These are phyloP conservation scores for Aspergillus steynii DNA, from an alignment of 495 filamentous ascomycete genomes.

Conservation along the genomic window DNA sequence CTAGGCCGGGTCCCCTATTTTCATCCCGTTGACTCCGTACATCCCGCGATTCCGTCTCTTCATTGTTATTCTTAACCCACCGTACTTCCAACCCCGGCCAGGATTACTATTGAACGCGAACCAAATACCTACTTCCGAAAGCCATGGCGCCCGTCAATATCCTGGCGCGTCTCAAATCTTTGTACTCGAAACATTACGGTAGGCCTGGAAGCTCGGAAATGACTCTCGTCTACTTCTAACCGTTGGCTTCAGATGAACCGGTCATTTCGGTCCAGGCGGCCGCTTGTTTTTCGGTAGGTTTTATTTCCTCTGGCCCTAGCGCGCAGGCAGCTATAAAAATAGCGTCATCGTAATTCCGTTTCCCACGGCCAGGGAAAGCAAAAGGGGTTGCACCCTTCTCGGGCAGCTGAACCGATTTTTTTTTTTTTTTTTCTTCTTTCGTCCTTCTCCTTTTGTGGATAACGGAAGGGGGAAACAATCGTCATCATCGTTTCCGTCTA, in stretches of 20 bases:
- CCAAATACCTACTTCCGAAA: neutral
- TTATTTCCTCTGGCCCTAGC: conserved; percentile 13
- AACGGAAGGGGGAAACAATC: neutral
- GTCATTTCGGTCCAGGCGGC: conserved; percentile 49
- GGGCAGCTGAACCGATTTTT: neutral
- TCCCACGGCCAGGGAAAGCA: neutral
- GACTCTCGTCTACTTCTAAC: conserved; percentile 10
- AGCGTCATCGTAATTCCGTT: conserved; percentile 5
- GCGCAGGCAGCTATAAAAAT: conserved; percentile 18
- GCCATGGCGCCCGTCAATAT: conserved; percentile 41
- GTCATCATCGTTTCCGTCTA: neutral
- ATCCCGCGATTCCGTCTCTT: neutral
- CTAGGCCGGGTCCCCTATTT: too few relatives aligned
- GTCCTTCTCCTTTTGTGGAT: neutral
- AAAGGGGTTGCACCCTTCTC: conserved; percentile 7
- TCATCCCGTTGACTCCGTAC: too few relatives aligned
- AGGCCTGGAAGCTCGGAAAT: conserved; percentile 12
- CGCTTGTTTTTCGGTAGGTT: conserved; percentile 53
- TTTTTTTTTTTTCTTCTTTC: neutral
- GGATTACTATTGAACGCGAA: neutral
- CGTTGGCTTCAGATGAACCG: conserved; percentile 40
- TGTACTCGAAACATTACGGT: conserved; percentile 42
- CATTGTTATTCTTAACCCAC: neutral
- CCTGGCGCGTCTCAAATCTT: conserved; percentile 35
- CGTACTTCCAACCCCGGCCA: neutral